Evolutionary conservation across 2,329 filamentous ascomycete species (phyloP), one percentile per base, ranked within the genome.

Genomic region (Camillea tinctor): DNA sequence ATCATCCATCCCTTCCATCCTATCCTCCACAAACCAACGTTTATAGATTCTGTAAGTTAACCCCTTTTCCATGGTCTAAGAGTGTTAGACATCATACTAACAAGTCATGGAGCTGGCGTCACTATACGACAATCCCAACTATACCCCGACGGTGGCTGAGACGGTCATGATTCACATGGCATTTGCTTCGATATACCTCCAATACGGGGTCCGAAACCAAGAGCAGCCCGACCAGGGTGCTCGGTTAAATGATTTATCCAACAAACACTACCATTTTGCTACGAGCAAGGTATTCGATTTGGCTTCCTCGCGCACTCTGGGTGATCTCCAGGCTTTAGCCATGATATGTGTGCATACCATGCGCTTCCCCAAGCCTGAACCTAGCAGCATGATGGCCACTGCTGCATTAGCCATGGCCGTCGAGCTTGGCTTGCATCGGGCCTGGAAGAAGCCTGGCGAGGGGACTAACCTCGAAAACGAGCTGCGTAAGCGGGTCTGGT

Each of bases 221-320:
- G 80, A 86, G 61, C 77, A 84, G 59, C 72, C 82, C 17, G 79
- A 81, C 3, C 80, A 83, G 60, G 81, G 84, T 61, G 76, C 78
- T 6, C 79, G 81, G 48, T 76, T 89, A 56, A 86, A 89, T 65
- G 80, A 85, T 1, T 77, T 88, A 55, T 91, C 90, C 3, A 91
- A 93, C 73, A 84, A 84, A 57, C 91, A 95, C 72, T 94, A 93
- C 66, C 89, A 93, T 68, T 94, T 88, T 70, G 83, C 88, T 1
- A 75, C 93, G 51, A 85, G 84, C 70, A 87, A 88, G 72, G 86
- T 90, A 65, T 88, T 85, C 63, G 79, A 91, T 53, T 76, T 96
- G 3, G 75, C 85, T 15, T 79, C 79, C 5, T 85, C 86, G 19
- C 84, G 84, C 58, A 86, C 85, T 0, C 75, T 93, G 15, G 79